Evolutionary conservation across 1,139 yeast genomes (phyloP).

Genomic region (Sugiyamaella castrensis): DNA sequence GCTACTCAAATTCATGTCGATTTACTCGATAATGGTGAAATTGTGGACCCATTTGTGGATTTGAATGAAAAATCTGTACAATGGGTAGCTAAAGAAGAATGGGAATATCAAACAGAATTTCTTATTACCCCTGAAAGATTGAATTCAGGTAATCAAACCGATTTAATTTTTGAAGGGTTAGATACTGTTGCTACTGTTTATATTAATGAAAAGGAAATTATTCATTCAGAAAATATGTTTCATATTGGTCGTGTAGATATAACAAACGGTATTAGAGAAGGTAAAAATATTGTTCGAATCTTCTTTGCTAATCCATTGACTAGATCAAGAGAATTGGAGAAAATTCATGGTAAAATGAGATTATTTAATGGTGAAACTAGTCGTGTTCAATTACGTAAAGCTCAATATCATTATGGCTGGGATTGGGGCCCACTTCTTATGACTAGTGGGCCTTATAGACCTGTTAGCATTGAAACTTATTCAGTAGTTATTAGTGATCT

Average conservation of each 20-base stretch:
- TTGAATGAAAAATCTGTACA: constrained; percentile 44
- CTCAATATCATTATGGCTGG: constrained; percentile 58
- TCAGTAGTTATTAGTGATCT: constrained; percentile 25
- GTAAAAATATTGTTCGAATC: constrained; percentile 31
- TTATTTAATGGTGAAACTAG: constrained; percentile 44
- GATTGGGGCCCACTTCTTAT: constrained; percentile 55
- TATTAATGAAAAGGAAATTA: constrained; percentile 39
- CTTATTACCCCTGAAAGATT: constrained; percentile 9
- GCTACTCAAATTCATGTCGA: constrained; percentile 44
- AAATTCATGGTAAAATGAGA: constrained; percentile 25
- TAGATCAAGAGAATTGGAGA: constrained; percentile 23
- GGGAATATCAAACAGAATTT: constrained; percentile 31
- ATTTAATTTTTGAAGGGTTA: constrained; percentile 44
- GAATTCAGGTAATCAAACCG: constrained; percentile 21
- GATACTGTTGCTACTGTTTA: constrained; percentile 46
- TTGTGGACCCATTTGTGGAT: constrained; percentile 47
- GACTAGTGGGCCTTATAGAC: constrained; percentile 49
- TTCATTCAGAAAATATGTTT: constrained; percentile 44
- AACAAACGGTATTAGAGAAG: constrained; percentile 20
- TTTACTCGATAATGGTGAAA: constrained; percentile 38
- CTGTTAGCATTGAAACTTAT: constrained; percentile 39
- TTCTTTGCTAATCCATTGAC: constrained; percentile 34
- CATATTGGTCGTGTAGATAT: constrained; percentile 30
- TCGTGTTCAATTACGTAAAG: constrained; percentile 48
- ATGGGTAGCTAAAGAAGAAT: constrained; percentile 46